Evolutionary conservation across 78 protist species (phyloP), one percentile per base, ranked within the genome.

Genomic region (Neovahlkampfia damariscottae): DNA sequence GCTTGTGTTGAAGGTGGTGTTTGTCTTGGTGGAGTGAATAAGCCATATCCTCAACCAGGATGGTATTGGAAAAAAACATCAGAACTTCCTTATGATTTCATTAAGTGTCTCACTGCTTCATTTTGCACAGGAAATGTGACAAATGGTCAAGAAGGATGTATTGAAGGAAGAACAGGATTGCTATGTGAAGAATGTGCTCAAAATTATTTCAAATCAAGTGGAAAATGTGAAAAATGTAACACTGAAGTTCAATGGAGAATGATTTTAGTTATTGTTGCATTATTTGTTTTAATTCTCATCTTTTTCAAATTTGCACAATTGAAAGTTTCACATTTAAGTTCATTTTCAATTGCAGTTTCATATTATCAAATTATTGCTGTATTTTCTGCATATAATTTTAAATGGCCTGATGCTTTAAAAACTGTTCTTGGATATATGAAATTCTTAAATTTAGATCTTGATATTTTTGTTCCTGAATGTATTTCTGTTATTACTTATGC

Each of bases 401-500:
- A 50, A n/a, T 50, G 62, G 62, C 62, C 62, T 19, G 62, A 50
- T 50, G 19, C 34, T 19, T 50, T 50, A 19, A 50, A 50, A 50
- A n/a, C 62, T 50, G 62, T 19, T n/a, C 62, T 50, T 50, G 19
- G 34, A n/a, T n/a, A 19, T 50, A n/a, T 50, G 19, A 19, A 50
- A 50, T 50, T 50, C 62, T n/a, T 50, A n/a, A 50, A 50, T 50
- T 50, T 50, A 19, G 19, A 50, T 50, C 19, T 50, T 19, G 19
- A 50, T 19, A 50, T 50, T 50, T n/a, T 50, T 50, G 62, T 50
- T 50, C 62, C 62, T 50, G 62, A 50, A 50, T 50, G 62, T 50
- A 19, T 19, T 19, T n/a, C 19, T 50, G 19, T 19, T 19, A 50
- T 50, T 19, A 50, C 62, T 50, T 50, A 50, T 50, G 19, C 62